Percentiles rank a stretch among this genome's conserved stretches.
These are phyloP conservation scores for Xerocomus spinulosus DNA, from an alignment of 768 basidiomycete species.

Conservation along the genomic window DNA sequence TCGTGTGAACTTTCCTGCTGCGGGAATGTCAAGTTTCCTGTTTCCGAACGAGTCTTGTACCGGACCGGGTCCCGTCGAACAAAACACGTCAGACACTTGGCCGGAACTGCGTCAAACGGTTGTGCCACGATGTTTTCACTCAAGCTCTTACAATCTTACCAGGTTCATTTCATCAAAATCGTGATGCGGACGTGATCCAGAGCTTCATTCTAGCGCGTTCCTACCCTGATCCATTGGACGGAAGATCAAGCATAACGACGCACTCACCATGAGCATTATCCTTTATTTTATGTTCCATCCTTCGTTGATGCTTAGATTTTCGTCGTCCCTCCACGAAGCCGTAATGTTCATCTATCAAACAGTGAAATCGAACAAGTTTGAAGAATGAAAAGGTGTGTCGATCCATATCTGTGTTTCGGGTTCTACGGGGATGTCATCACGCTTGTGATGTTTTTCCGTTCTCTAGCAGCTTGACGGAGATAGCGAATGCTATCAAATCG, in stretches of 20 bases:
- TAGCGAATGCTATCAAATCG: background rate
- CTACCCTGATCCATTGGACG: background rate
- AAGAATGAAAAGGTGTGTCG: background rate
- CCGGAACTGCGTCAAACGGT: background rate
- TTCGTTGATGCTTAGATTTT: background rate
- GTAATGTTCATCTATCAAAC: background rate
- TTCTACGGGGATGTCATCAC: background rate
- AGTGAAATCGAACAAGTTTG: background rate
- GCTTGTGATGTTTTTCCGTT: background rate
- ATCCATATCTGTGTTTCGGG: slow-evolving; percentile 3
- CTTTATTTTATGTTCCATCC: background rate
- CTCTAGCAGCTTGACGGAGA: background rate
- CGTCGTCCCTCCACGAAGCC: background rate
- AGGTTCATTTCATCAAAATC: background rate
- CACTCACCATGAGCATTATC: background rate
- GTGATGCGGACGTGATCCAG: background rate
- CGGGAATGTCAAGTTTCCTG: background rate
- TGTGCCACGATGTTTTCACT: background rate
- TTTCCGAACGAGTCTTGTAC: background rate
- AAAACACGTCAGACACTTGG: too few species aligned
- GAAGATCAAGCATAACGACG: background rate
- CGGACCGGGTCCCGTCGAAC: background rate
- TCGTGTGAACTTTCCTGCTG: background rate
- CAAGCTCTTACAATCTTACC: background rate
- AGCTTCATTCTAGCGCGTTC: background rate